Conservation (phyloP, 352 stramenopile genomes). For the Globisporangium camurandrum region DNA sequence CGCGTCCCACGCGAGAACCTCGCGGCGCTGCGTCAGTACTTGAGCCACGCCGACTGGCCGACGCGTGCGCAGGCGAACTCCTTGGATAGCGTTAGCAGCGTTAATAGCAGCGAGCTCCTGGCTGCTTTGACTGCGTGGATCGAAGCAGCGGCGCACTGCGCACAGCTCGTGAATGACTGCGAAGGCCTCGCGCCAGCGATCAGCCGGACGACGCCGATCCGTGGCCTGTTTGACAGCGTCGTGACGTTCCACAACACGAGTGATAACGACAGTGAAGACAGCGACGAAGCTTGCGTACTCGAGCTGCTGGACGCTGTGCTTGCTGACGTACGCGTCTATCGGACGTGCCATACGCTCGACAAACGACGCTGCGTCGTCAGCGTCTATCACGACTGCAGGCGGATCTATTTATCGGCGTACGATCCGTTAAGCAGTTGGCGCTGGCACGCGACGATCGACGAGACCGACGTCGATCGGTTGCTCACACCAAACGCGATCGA, state of each 20-base stretch:
- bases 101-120: conserved; percentile 31
- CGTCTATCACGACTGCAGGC: conserved; percentile 64
- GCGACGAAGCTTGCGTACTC: conserved; percentile 20
- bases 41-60: conserved; percentile 50
- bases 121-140: conserved; percentile 47
- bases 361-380: conserved; percentile 45
- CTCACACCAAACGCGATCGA: conserved; percentile 61
- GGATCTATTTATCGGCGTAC: conserved; percentile 64
- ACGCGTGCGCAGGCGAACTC: conserved; percentile 21
- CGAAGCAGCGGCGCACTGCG: conserved; percentile 28
- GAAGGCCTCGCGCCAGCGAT: conserved; percentile 37
- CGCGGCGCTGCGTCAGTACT: conserved; percentile 40
- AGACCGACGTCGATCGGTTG: conserved; percentile 49
- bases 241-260: conserved; percentile 39
- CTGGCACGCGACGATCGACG: conserved; percentile 45
- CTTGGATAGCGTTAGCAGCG: conserved; percentile 1
- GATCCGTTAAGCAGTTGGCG: conserved; percentile 36
- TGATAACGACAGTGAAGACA: not conserved
- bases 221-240: conserved; percentile 60
- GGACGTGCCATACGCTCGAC: conserved; percentile 35
- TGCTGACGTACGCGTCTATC: conserved; percentile 55
- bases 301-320: conserved; percentile 60
- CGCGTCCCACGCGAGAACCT: conserved; percentile 47
- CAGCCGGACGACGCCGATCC: conserved; percentile 37
- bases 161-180: conserved; percentile 32